Evolutionary conservation across 2,329 filamentous ascomycete genomes (phyloP), one percentile per base, ranked within the genome.

Genomic region (Colletotrichum tabaci): DNA sequence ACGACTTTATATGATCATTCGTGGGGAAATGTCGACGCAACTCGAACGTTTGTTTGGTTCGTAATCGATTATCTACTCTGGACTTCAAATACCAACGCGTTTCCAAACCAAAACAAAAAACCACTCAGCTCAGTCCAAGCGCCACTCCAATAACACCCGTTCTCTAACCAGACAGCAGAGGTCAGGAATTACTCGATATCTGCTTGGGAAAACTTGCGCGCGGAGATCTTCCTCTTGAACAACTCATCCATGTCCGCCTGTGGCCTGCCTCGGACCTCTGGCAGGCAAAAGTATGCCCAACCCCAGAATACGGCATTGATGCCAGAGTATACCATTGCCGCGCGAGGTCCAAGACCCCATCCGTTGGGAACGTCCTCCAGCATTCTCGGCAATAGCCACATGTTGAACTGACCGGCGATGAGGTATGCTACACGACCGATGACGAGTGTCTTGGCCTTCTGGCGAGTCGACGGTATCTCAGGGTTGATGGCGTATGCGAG

Each of bases 401-500:
- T 46, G 49, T 76, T 77, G 50, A 68, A 66, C 23, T 77, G 73
- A 4, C 72, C 68, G 5, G 74, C 38, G 1, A 73, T 35, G 57
- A 75, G 67, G 53, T 75, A 74, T 16, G 71, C 56, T 4, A 56
- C 57, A 12, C 75, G 72, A 13, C 74, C 73, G 15, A 78, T 67
- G 1, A 74, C 64, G 65, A 75, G 74, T 16, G 76, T 77, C 50
- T 74, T 72, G 26, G 70, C 58, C 56, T 74, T 77, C 35, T 75
- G 72, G 40, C 76, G 74, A 6, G 75, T 74, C 8, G 76, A 69
- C 9, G 77, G 74, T 3, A 78, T 42, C 81, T 87, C 73, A 75
- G 85, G 86, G 75, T 86, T 86, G 73, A 78, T 75, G 38, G 88
- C 72, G 55, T 88, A 76, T 53, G 74, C 73, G 8, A 79, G 62